phyloP scores from a whole-genome alignment of 2,329 filamentous ascomycete genomes.

The Neodidymelliopsis sp. region DNA sequence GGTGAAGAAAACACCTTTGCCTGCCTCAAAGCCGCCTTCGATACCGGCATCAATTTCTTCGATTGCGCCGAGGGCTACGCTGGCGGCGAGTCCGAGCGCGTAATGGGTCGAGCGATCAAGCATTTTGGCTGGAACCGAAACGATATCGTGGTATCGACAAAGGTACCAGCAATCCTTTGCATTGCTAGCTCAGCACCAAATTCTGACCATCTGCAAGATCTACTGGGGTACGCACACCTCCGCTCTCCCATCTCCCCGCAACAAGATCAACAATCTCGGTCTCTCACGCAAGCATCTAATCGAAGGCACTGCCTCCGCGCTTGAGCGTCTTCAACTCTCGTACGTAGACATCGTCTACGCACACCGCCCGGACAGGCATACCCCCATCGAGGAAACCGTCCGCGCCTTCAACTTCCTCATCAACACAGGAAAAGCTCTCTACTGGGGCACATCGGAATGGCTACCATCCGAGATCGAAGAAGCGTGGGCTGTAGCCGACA shows the following conservation, averaged over 20 bases:
- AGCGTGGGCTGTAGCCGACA: conserved; percentile 65
- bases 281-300: conserved; percentile 75
- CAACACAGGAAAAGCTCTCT: conserved; percentile 70
- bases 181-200: too few relatives aligned
- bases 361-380: conserved; percentile 71
- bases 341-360: conserved; percentile 76
- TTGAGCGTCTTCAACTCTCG: conserved; percentile 65
- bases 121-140: conserved; percentile 65
- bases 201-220: conserved; percentile 62
- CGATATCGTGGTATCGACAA: conserved; percentile 65
- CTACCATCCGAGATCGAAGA: conserved; percentile 65
- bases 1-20: conserved; percentile 68
- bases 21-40: conserved; percentile 63
- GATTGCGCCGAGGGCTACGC: conserved; percentile 65
- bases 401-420: conserved; percentile 76
- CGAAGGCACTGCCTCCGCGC: conserved; percentile 68
- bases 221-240: conserved; percentile 69
- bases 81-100: conserved; percentile 60
- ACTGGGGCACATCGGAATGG: conserved; percentile 71
- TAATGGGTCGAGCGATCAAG: conserved; percentile 65
- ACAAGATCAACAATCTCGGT: conserved; percentile 71
- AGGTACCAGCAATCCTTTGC: too few relatives aligned
- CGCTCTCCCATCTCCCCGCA: conserved; percentile 53
- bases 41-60: conserved; percentile 68
- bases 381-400: conserved; percentile 75